phyloP scores from a whole-genome alignment of 306 rosid species.

The Acacia acuminata region DNA sequence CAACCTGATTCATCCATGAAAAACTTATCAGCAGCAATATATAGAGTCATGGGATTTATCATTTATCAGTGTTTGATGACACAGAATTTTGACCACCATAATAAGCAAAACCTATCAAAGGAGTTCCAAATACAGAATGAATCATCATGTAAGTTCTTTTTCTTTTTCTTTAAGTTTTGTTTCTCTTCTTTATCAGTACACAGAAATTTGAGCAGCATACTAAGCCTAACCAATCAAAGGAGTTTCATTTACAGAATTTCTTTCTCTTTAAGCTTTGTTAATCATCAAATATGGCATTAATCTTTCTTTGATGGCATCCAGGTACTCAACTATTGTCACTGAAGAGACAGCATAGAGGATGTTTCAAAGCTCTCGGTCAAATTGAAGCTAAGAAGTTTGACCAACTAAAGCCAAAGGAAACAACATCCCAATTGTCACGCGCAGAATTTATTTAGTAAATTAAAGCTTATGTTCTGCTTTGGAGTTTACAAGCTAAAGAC shows the following conservation, averaged over 20 bases:
- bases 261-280: too few relatives aligned
- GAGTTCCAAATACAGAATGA: too few relatives aligned
- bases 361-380: not conserved
- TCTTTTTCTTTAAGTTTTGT: too few relatives aligned
- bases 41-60: not conserved
- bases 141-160: too few relatives aligned
- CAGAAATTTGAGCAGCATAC: not conserved
- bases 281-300: not conserved
- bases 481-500: not conserved
- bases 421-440: not conserved
- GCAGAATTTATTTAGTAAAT: not conserved
- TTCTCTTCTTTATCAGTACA: too few relatives aligned
- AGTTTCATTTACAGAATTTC: not conserved
- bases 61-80: not conserved
- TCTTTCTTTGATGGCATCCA: not conserved
- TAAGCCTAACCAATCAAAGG: conserved; percentile 10
- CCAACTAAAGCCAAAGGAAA: not conserved
- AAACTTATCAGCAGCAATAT: conserved; percentile 15
- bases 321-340: not conserved
- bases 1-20: conserved; percentile 49
- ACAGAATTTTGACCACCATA: too few relatives aligned
- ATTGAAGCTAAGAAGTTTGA: not conserved
- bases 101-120: too few relatives aligned
- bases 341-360: not conserved
- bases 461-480: not conserved